These are phyloP conservation scores for Serendipita sp. DNA, from an alignment of 768 basidiomycete genomes.

Conservation along the genomic window DNA sequence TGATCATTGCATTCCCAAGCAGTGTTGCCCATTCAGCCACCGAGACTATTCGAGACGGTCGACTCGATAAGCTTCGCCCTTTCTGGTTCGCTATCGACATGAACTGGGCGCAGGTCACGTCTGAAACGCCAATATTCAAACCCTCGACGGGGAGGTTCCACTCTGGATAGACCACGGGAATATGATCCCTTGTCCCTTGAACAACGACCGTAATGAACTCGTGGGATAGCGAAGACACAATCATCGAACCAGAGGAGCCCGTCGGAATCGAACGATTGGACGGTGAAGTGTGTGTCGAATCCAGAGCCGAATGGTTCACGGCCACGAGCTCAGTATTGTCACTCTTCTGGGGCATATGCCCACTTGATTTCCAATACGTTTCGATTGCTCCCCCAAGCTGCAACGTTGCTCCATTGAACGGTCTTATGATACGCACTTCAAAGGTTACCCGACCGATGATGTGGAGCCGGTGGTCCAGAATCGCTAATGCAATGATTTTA, in stretches of 20 bases:
- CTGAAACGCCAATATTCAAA: constrained; percentile 65
- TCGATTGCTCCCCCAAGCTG: constrained; percentile 91
- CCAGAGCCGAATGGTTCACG: constrained; percentile 22
- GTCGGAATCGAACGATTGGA: constrained; percentile 33
- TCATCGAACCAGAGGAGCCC: constrained; percentile 37
- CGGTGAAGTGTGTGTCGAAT: constrained; percentile 57
- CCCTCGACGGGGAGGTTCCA: constrained; percentile 56
- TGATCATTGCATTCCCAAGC: constrained; percentile 30
- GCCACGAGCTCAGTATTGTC: constrained; percentile 25
- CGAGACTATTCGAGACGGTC: constrained; percentile 7
- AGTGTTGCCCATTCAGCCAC: constrained; percentile 21
- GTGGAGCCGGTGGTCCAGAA: constrained; percentile 84
- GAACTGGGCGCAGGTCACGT: constrained; percentile 74
- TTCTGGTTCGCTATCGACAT: constrained; percentile 38
- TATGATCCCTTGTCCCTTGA: constrained; percentile 80
- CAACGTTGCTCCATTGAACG: constrained; percentile 81
- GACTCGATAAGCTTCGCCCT: constrained; percentile 27
- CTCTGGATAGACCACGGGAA: constrained; percentile 73
- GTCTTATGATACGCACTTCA: constrained; percentile 69
- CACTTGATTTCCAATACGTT: constrained; percentile 92
- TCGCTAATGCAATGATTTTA: constrained; percentile 39
- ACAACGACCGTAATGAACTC: constrained; percentile 71
- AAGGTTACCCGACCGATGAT: constrained; percentile 88
- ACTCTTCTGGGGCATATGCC: constrained; percentile 19
- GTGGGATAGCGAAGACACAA: constrained; percentile 81